Base-by-base conservation (phyloP, 1,284 basidiomycete species). In the Sporisorium reilianum region DNA sequence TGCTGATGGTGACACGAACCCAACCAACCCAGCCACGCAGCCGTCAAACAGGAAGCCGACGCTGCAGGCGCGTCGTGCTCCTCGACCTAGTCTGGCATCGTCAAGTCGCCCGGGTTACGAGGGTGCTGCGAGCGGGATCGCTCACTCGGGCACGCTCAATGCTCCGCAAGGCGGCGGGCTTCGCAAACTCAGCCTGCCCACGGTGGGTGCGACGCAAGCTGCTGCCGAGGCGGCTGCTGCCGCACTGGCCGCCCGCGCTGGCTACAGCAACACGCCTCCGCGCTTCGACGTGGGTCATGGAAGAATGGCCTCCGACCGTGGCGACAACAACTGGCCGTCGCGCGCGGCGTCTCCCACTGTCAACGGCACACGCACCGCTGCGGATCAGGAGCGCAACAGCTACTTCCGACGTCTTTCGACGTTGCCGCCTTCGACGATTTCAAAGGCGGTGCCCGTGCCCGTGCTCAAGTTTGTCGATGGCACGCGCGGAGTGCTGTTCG, bases 401-500 rank as follows among this genome's bases (percentile, higher is more conserved):
- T 99, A 99, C 85, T 99, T 99, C 86, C 91, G 92, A 30, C 90
- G 95, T 20, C 87, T 96, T 18, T 89, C 88, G 20, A 91, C 91
- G 45, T 86, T 96, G 4, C 92, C 93, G 0, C 86, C 88, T 0
- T 89, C 90, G 18, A 88, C 88, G 0, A 89, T 91, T 34, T 88
- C 90, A 25, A 90, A 90, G 72, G 88, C 90, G 16, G 89, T 97
- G 11, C 93, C 95, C 0, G 86, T 88, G 9, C 87, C 92, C 10
- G 87, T 98, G 18, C 87, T 92, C 26, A 88, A 88, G 45, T 89
- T 96, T 34, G 89, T 96, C 54, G 95, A 99, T 81, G 91, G 92
- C 6, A 91, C 93, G 49, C 91, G 96, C 28, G 95, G 93, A 14
- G 90, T 99, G 48, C 89, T 98, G 22, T 99, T 97, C 83, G 92